Evolutionary conservation across 257 asterid species (phyloP).

Genomic region (Solanum chaucha): DNA sequence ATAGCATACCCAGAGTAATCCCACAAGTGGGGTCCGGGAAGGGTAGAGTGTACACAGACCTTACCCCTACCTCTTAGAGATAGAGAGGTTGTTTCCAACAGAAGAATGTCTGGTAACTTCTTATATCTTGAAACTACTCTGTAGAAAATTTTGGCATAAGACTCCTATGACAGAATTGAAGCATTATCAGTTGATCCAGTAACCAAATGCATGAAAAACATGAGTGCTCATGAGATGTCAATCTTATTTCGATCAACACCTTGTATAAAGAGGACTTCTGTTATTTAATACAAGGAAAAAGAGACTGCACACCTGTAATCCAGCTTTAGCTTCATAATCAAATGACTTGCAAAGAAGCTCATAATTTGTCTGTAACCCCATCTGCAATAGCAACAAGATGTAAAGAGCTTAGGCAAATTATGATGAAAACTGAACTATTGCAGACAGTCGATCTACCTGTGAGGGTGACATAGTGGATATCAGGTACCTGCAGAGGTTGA

Average conservation of each 20-base stretch:
- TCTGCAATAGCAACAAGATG: constrained; percentile 21
- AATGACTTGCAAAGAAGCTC: constrained; percentile 73
- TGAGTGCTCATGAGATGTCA: not conserved
- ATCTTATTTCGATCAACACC: not conserved
- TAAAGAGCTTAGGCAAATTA: not conserved
- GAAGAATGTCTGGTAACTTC: not conserved
- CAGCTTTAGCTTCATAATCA: constrained; percentile 43
- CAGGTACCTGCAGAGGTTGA: constrained; percentile 44
- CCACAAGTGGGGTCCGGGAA: too few species aligned
- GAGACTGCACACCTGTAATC: constrained; percentile 28
- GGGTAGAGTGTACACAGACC: too few species aligned
- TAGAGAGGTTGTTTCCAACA: not conserved
- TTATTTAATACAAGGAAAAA: not conserved
- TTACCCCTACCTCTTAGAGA: not conserved
- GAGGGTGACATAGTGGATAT: constrained; percentile 84
- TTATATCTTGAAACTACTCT: not conserved
- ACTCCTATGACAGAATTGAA: not conserved
- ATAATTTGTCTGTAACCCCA: constrained; percentile 51
- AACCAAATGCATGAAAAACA: not conserved
- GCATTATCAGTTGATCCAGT: not conserved
- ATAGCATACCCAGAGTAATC: too few species aligned
- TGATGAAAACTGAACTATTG: not conserved
- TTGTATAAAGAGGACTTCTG: not conserved
- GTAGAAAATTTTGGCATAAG: not conserved
- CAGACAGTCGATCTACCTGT: constrained; percentile 24